These are phyloP conservation scores for Viola pubescens DNA, from an alignment of 441 rosid genomes.

Conservation along the genomic window DNA sequence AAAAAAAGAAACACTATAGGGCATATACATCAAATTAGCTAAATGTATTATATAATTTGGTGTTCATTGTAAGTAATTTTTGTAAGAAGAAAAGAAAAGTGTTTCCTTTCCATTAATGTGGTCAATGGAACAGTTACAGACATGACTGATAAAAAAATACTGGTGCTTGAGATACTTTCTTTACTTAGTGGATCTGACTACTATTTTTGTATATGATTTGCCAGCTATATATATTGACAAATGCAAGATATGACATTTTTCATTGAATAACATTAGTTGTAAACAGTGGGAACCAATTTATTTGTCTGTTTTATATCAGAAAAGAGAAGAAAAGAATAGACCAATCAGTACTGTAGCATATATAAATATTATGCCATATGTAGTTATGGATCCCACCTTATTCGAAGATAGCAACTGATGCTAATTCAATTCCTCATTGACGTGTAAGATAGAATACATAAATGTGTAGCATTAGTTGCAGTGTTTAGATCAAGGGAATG, in stretches of 20 bases:
- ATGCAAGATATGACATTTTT: not conserved
- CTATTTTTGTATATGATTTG: not conserved
- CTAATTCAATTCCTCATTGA: too few species aligned
- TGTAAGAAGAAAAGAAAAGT: conserved; percentile 1
- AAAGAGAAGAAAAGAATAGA: too few species aligned
- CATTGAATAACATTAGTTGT: conserved; percentile 18
- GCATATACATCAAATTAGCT: conserved; percentile 14
- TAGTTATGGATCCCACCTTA: too few species aligned
- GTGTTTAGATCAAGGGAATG: too few species aligned
- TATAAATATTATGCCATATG: too few species aligned
- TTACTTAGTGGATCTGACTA: not conserved
- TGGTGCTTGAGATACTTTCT: too few species aligned
- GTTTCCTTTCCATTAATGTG: not conserved
- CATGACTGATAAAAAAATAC: too few species aligned
- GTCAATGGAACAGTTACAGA: conserved; percentile 11
- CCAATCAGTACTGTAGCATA: too few species aligned
- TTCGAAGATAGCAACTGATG: too few species aligned
- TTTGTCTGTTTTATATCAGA: conserved; percentile 2
- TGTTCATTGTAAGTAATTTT: conserved; percentile 19
- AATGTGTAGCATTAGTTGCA: too few species aligned
- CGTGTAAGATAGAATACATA: too few species aligned
- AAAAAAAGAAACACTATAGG: not conserved
- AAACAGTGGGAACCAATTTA: conserved; percentile 4
- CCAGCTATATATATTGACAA: conserved; percentile 16
- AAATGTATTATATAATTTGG: conserved; percentile 17